Evolutionary conservation across 2,329 filamentous ascomycete species (phyloP).

Genomic region (Aspergillus ruber): DNA sequence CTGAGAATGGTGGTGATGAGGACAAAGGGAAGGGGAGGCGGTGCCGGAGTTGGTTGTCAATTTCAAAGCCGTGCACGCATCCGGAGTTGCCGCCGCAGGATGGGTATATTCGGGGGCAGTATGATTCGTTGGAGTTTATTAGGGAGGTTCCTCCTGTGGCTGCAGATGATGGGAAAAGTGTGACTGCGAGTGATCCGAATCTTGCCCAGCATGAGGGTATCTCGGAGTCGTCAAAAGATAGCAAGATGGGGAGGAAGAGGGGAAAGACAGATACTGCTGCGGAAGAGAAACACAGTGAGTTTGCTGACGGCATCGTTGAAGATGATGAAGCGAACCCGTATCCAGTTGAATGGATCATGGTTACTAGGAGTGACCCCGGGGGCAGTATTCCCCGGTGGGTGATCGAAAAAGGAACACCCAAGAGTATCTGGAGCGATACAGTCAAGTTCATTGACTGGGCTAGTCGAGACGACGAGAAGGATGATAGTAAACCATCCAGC

Average conservation of each 20-base stretch:
- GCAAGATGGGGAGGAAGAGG: conserved; percentile 24
- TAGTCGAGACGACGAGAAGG: conserved; percentile 42
- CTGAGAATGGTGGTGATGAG: conserved; percentile 24
- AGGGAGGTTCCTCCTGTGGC: conserved; percentile 60
- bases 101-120: conserved; percentile 75
- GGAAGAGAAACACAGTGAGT: conserved; percentile 30
- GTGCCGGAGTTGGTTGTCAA: conserved; percentile 70
- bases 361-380: conserved; percentile 81
- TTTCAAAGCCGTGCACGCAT: conserved; percentile 78
- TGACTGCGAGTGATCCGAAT: conserved; percentile 5
- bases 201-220: neutral
- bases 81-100: conserved; percentile 62
- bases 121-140: conserved; percentile 88
- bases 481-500: too few species aligned
- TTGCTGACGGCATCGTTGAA: conserved; percentile 16
- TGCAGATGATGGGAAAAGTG: conserved; percentile 4
- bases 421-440: conserved; percentile 71
- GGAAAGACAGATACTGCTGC: conserved; percentile 29
- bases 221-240: conserved; percentile 7
- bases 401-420: conserved; percentile 82
- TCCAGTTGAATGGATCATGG: conserved; percentile 86
- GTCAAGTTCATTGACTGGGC: conserved; percentile 79
- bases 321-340: conserved; percentile 55
- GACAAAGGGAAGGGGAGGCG: conserved; percentile 22
- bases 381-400: conserved; percentile 84